Conservation (phyloP, 768 basidiomycete genomes). For the Suillus luteus region DNA sequence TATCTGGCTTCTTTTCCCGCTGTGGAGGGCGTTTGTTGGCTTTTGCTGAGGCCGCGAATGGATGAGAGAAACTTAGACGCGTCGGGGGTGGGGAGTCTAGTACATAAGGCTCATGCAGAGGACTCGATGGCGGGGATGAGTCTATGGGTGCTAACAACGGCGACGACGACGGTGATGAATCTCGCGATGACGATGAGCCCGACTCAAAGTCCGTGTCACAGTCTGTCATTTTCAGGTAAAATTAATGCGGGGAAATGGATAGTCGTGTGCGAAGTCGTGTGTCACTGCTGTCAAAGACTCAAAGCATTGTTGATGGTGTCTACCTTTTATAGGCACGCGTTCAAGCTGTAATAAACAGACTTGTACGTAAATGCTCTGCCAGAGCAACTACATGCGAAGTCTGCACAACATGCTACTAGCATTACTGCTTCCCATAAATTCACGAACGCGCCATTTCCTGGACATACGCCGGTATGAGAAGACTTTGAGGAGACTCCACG, state of each 20-base stretch:
- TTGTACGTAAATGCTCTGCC: neutral
- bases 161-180: slow-evolving; percentile 55
- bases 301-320: slow-evolving; percentile 1
- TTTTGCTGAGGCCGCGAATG: slow-evolving; percentile 62
- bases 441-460: neutral
- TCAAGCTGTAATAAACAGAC: neutral
- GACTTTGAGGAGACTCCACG: neutral
- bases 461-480: neutral
- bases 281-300: neutral
- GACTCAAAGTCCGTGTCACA: slow-evolving; percentile 6
- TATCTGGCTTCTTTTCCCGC: slow-evolving; percentile 43
- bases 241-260: neutral
- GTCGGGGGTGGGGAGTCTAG: slow-evolving; percentile 34
- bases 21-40: slow-evolving; percentile 43
- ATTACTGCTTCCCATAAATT: too few relatives aligned
- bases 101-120: slow-evolving; percentile 27
- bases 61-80: slow-evolving; percentile 37
- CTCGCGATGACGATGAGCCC: slow-evolving; percentile 16
- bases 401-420: too few relatives aligned
- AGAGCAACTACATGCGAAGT: neutral
- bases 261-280: slow-evolving; percentile 11
- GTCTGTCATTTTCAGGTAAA: slow-evolving; percentile 4
- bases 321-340: slow-evolving; percentile 7
- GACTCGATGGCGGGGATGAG: slow-evolving; percentile 41
- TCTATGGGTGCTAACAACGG: slow-evolving; percentile 40